Percentiles rank a stretch among this genome's conserved stretches.
Evolutionary conservation across 2,329 filamentous ascomycete genomes (phyloP).

Genomic region (Fusarium veterinarium): DNA sequence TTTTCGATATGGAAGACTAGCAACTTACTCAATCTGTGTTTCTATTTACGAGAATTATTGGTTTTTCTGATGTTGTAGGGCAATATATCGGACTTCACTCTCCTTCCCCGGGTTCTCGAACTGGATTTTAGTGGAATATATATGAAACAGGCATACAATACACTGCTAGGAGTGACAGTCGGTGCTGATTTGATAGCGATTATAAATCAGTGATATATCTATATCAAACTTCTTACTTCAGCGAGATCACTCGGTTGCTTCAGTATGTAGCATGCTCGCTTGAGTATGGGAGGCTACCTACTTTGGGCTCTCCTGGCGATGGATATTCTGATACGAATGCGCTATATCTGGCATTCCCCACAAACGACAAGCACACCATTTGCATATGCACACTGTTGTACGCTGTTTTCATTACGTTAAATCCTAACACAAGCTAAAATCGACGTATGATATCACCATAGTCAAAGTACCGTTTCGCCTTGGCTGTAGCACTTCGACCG

Average conservation of each 20-base stretch:
- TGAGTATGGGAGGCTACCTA: neutral
- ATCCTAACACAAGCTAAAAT: neutral
- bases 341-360: neutral
- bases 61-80: neutral
- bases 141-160: neutral
- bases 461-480: neutral
- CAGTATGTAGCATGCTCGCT: neutral
- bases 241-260: neutral
- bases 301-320: neutral
- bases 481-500: neutral
- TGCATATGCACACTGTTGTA: neutral
- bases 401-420: neutral
- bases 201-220: neutral
- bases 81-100: neutral
- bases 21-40: neutral
- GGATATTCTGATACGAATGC: neutral
- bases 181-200: neutral
- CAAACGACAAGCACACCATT: neutral
- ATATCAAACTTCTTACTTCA: neutral
- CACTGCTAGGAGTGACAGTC: neutral
- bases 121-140: neutral
- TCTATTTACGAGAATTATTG: too few species aligned
- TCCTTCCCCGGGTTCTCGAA: neutral
- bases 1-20: conserved; percentile 42
- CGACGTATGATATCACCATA: neutral